Evolutionary conservation across 2,329 filamentous ascomycete species (phyloP), one percentile per base, ranked within the genome.

Genomic region (Aaosphaeria pasadenensis): DNA sequence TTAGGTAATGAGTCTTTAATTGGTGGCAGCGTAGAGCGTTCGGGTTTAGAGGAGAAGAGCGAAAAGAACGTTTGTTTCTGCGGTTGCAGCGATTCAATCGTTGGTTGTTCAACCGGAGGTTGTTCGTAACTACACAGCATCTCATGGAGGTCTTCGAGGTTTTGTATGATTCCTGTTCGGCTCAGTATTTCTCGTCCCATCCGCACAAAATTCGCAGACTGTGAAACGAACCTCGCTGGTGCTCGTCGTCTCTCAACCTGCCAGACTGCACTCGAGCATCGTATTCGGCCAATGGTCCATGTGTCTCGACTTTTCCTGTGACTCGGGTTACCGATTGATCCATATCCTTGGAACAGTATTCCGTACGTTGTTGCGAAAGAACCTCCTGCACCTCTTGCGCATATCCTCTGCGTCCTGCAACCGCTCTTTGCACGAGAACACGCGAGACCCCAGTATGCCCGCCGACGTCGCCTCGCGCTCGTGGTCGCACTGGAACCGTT

Each of bases 261-360:
- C 91, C 89, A 39, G 78, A 74, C 42, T 84, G 77, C 6, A 99
- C 91, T 42, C 92, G 83, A 50, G 80, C 78, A 68, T 96, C 87
- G 70, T 99, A 99, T 71, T 97, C 92, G 55, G 85, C 81, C 63
- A 97, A 79, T 2, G 94, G 94, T 0, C 91, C 91, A 51, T 59
- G 54, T 7, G 33, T 24, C 17, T 24, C 17, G 30, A 31, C 41
- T 43, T 44, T 36, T 46, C 30, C 17, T 6, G 6, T 11, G 13
- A 30, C 35, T 46, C 47, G 17, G 44, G 17, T 36, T 30, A 11
- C 7, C n/a, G 9, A 41, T 13, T 39, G 42, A 13, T 42, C 29
- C 30, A 6, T 6, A 35, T 30, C 5, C 29, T 45, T 13, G 13
- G 9, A 30, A 6, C 9, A 4, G 33, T 13, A 36, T 36, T 36